Percentiles rank a stretch among this genome's conserved stretches.
phyloP scores from a whole-genome alignment of 2,329 filamentous ascomycete genomes.

The Dactylellina cionopaga region DNA sequence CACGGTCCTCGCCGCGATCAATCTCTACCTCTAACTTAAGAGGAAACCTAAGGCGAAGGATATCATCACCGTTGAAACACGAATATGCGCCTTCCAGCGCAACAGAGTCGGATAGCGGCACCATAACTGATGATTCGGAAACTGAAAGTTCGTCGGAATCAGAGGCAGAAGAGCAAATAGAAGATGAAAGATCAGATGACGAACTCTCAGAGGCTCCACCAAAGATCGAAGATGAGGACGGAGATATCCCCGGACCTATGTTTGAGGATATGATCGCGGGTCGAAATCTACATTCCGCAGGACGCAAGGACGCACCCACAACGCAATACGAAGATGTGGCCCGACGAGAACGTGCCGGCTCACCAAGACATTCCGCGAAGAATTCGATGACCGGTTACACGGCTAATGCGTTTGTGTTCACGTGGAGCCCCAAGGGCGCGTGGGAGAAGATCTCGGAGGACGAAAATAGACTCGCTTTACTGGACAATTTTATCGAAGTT shows the following conservation, averaged over 20 bases:
- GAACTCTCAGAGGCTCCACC: constrained; percentile 61
- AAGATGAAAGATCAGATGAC: constrained; percentile 64
- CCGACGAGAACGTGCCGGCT: constrained; percentile 33
- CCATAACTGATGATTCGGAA: constrained; percentile 17
- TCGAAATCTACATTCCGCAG: constrained; percentile 59
- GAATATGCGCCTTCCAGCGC: constrained; percentile 88
- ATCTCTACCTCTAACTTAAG: constrained; percentile 67
- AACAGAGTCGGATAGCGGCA: constrained; percentile 61
- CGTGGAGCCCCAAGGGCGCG: constrained; percentile 45
- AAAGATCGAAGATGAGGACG: constrained; percentile 67
- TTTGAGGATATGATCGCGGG: constrained; percentile 68
- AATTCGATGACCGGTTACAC: constrained; percentile 37
- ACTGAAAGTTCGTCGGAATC: constrained; percentile 60
- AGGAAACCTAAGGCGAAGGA: constrained; percentile 58
- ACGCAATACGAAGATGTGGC: constrained; percentile 38
- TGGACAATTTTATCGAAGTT: constrained; percentile 49
- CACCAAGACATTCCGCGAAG: constrained; percentile 50
- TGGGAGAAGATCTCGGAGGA: constrained; percentile 50
- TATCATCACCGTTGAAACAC: constrained; percentile 93
- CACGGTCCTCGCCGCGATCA: constrained; percentile 67
- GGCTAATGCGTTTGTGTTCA: constrained; percentile 35
- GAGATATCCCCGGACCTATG: constrained; percentile 64
- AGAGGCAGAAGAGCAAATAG: constrained; percentile 67
- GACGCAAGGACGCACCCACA: constrained; percentile 47
- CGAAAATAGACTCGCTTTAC: constrained; percentile 26